Evolutionary conservation across 768 basidiomycete genomes (phyloP).

Genomic region (Ephemerocybe angulata): DNA sequence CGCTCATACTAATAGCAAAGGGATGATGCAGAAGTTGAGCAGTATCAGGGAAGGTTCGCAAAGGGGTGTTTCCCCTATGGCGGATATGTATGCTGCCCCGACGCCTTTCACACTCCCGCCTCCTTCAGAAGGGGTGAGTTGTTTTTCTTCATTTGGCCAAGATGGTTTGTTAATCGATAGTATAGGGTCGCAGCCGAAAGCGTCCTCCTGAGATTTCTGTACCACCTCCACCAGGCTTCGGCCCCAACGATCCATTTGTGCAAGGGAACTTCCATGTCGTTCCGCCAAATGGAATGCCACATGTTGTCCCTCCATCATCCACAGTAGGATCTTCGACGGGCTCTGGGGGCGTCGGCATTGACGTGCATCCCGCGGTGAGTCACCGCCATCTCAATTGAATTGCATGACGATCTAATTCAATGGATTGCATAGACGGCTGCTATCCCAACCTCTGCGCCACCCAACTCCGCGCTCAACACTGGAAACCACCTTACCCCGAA

Average conservation of each 20-base stretch:
- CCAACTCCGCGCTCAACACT: background rate
- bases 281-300: background rate
- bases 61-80: conserved; percentile 28
- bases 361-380: conserved; percentile 9
- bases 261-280: conserved; percentile 2
- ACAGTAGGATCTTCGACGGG: background rate
- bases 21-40: conserved; percentile 22
- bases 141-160: conserved; percentile 7
- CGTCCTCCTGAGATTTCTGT: conserved; percentile 4
- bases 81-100: background rate
- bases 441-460: background rate
- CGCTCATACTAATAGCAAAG: conserved; percentile 1
- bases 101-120: background rate
- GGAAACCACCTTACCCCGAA: conserved; percentile 6
- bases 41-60: conserved; percentile 39
- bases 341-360: background rate
- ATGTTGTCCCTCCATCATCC: background rate
- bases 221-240: conserved; percentile 1
- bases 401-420: too few species aligned
- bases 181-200: background rate
- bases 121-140: conserved; percentile 7
- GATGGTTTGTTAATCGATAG: background rate
- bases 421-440: background rate
- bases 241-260: conserved; percentile 1
- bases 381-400: background rate